phyloP scores from a whole-genome alignment of 176 grass and related monocot genomes.

The Hsuehochloa calcarea region DNA sequence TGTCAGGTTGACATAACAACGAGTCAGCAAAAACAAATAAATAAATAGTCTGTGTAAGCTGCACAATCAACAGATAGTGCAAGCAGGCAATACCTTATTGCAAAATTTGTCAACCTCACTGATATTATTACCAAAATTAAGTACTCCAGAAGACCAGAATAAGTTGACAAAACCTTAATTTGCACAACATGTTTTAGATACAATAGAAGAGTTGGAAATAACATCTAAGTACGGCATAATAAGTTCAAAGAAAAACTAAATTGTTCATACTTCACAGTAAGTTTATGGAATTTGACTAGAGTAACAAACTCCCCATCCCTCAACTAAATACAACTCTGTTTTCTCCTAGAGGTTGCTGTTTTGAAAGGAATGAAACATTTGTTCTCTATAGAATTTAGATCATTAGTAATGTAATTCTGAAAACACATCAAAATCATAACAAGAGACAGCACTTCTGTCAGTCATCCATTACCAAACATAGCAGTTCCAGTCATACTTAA shows the following conservation, averaged over 20 bases:
- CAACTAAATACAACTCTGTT: constrained; percentile 13
- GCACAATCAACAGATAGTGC: background rate
- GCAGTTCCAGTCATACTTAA: background rate
- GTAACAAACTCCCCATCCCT: background rate
- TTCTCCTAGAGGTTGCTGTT: background rate
- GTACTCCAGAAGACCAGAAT: background rate
- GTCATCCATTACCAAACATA: background rate
- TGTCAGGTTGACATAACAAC: constrained; percentile 5
- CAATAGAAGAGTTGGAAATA: background rate
- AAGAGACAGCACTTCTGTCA: background rate
- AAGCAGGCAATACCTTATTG: background rate
- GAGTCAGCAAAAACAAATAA: background rate
- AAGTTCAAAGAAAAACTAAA: background rate
- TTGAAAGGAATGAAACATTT: background rate
- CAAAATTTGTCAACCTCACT: background rate
- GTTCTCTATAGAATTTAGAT: constrained; percentile 14
- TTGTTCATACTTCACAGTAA: background rate
- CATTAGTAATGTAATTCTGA: background rate
- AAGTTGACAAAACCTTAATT: background rate
- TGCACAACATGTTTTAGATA: constrained; percentile 16
- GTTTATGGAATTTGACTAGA: background rate
- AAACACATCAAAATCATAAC: constrained; percentile 8
- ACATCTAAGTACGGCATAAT: background rate
- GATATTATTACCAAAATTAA: background rate
- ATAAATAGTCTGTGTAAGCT: background rate